Evolutionary conservation across 2,329 filamentous ascomycete genomes (phyloP).

Genomic region (Zelopaecilomyces penicillatus): DNA sequence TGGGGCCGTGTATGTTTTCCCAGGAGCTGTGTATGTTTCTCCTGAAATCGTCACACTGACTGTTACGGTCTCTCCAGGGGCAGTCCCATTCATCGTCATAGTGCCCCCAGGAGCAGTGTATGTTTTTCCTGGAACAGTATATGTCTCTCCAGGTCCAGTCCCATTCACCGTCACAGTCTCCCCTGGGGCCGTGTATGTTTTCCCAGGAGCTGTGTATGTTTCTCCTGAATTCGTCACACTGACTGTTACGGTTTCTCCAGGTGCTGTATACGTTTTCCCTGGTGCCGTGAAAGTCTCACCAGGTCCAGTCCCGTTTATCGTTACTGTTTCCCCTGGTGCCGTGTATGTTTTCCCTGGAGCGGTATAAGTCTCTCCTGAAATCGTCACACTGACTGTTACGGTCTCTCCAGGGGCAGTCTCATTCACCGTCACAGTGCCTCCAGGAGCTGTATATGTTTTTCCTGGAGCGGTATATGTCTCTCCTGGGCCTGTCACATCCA

Average conservation of each 20-base stretch:
- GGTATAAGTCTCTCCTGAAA: constrained; percentile 4
- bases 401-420: neutral
- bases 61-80: no score
- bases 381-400: neutral
- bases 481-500: no score
- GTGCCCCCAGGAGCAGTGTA: constrained; percentile 9
- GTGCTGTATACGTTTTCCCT: constrained; percentile 4
- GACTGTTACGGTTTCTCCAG: no score
- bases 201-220: constrained; percentile 2
- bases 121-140: no score
- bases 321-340: neutral
- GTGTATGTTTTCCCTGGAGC: constrained; percentile 7
- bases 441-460: constrained; percentile 5
- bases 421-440: neutral
- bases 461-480: constrained; percentile 1
- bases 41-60: no score
- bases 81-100: no score
- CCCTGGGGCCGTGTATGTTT: constrained; percentile 6
- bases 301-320: neutral
- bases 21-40: neutral
- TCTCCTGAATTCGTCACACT: no score
- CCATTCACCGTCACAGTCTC: no score
- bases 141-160: no score
- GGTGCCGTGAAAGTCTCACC: constrained; percentile 6
- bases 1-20: constrained; percentile 6